These are phyloP conservation scores for Lactarius deliciosus DNA, from an alignment of 768 basidiomycete species.

Conservation along the genomic window DNA sequence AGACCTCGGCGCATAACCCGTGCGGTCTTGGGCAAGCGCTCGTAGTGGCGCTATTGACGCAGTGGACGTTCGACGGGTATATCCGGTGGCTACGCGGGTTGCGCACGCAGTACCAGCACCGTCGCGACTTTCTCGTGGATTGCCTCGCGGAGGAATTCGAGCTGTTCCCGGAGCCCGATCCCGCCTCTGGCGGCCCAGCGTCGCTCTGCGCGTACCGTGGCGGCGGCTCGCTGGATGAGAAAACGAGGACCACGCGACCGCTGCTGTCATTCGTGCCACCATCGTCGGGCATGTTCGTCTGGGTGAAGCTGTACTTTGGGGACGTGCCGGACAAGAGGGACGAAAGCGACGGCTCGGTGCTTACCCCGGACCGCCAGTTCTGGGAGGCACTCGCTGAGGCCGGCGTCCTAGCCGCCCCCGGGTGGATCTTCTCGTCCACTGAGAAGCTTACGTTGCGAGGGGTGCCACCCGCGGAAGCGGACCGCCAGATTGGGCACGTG, in stretches of 20 bases:
- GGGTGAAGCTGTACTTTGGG: constrained; percentile 66
- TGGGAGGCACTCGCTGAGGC: constrained; percentile 60
- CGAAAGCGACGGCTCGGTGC: constrained; percentile 34
- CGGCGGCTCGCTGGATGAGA: constrained; percentile 44
- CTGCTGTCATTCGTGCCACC: constrained; percentile 74
- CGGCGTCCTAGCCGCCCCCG: constrained; percentile 68
- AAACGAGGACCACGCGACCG: constrained; percentile 32
- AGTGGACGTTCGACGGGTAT: constrained; percentile 73
- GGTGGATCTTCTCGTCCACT: constrained; percentile 47
- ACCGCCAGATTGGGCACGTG: constrained; percentile 47
- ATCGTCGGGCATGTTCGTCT: constrained; percentile 80
- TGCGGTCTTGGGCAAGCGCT: constrained; percentile 72
- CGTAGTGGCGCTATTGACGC: constrained; percentile 56
- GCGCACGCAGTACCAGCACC: constrained; percentile 51
- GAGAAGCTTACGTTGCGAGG: constrained; percentile 30
- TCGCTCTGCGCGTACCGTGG: constrained; percentile 46
- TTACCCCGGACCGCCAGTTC: constrained; percentile 55
- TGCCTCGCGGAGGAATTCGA: constrained; percentile 62
- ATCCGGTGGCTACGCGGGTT: constrained; percentile 74
- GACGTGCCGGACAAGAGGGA: constrained; percentile 47
- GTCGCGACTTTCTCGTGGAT: constrained; percentile 67
- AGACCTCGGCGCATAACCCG: constrained; percentile 67
- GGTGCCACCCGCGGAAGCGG: constrained; percentile 4
- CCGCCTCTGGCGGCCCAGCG: constrained; percentile 39
- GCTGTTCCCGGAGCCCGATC: constrained; percentile 41